Conservation (phyloP, 208 protist species). For the Wallacemonas rigidus region DNA sequence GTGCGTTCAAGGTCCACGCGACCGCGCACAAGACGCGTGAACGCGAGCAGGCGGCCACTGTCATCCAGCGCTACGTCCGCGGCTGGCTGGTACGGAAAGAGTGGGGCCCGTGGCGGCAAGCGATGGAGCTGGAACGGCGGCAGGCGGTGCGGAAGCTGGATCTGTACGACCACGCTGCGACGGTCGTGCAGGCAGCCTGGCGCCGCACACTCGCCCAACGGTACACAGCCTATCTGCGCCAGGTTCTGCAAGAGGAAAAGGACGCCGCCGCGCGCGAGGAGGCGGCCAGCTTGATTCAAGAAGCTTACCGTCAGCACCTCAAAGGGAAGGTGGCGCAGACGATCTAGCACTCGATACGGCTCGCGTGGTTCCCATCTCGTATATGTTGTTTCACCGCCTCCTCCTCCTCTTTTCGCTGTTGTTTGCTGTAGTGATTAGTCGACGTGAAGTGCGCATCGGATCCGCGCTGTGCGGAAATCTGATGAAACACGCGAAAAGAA, state of each 20-base stretch:
- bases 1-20: constrained; percentile 29
- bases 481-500: not conserved
- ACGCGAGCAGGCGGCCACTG: constrained; percentile 42
- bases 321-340: not conserved
- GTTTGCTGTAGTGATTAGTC: too few relatives aligned
- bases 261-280: constrained; percentile 37
- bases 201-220: constrained; percentile 39
- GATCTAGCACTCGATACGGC: not conserved
- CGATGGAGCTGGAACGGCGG: constrained; percentile 32
- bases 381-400: too few relatives aligned
- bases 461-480: too few relatives aligned
- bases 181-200: constrained; percentile 80
- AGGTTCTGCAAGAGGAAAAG: constrained; percentile 24
- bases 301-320: constrained; percentile 38
- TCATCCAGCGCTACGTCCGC: constrained; percentile 70
- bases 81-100: constrained; percentile 66
- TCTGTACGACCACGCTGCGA: constrained; percentile 49
- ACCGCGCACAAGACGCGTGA: constrained; percentile 33
- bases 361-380: too few relatives aligned
- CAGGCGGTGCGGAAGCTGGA: constrained; percentile 49
- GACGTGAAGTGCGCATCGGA: too few relatives aligned
- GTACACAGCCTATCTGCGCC: constrained; percentile 24
- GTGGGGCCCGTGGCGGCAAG: constrained; percentile 41
- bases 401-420: too few relatives aligned
- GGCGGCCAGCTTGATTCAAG: constrained; percentile 71